A percentile compares a stretch with the other conserved stretches of the same genome.
Evolutionary conservation across 352 stramenopile genomes (phyloP).

Genomic region (Pythium rishiriense): DNA sequence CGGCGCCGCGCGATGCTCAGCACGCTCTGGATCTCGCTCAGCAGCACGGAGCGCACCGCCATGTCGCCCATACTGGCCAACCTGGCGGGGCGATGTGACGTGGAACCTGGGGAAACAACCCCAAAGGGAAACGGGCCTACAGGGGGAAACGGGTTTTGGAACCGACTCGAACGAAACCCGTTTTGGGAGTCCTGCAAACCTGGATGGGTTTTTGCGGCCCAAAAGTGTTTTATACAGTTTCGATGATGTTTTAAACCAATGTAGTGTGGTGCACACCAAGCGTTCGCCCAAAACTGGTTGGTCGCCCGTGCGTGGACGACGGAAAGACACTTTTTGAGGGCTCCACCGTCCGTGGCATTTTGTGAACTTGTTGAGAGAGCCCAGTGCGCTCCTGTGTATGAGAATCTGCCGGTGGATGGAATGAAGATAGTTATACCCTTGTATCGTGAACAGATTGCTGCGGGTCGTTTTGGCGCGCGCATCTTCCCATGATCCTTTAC

Average conservation of each 20-base stretch:
- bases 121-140: neutral
- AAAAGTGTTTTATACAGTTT: constrained; percentile 14
- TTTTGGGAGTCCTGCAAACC: neutral
- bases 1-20: constrained; percentile 57
- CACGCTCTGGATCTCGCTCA: constrained; percentile 77
- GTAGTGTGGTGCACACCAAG: neutral
- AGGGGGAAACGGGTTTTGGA: neutral
- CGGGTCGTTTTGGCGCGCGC: constrained; percentile 30
- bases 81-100: constrained; percentile 5
- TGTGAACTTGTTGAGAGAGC: neutral
- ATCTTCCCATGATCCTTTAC: constrained; percentile 40
- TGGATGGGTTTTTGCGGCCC: neutral
- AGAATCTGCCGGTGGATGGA: constrained; percentile 22
- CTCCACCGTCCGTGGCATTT: neutral
- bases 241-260: neutral
- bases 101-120: constrained; percentile 8
- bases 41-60: constrained; percentile 47
- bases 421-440: constrained; percentile 35
- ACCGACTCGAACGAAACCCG: neutral
- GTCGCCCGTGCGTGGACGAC: neutral
- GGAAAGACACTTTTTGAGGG: neutral
- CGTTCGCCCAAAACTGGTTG: constrained; percentile 4
- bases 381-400: neutral
- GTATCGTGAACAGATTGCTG: constrained; percentile 31
- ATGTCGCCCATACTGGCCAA: constrained; percentile 11